Evolutionary conservation across 139 green algal species (phyloP).

Genomic region (Desmodesmus armatus): DNA sequence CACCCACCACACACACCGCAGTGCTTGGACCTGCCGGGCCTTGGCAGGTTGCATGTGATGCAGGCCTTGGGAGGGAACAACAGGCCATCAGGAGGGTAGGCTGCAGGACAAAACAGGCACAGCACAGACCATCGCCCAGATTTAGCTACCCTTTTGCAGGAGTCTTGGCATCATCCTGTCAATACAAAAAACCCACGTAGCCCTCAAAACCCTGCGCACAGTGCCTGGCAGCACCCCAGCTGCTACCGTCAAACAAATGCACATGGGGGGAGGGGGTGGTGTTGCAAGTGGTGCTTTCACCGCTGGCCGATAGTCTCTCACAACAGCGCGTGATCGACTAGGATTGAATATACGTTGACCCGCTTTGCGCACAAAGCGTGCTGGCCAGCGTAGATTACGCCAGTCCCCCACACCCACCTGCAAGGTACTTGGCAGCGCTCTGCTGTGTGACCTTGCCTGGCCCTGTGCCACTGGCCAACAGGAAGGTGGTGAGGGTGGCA

Average conservation of each 20-base stretch:
- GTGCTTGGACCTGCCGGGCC: slow-evolving; percentile 83
- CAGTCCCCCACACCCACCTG: slow-evolving; percentile 30
- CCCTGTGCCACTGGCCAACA: slow-evolving; percentile 55
- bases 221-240: too few relatives aligned
- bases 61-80: slow-evolving; percentile 52
- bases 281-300: not conserved
- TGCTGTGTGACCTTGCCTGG: slow-evolving; percentile 55
- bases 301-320: not conserved
- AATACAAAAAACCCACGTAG: too few relatives aligned
- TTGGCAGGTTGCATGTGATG: slow-evolving; percentile 65
- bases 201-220: too few relatives aligned
- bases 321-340: too few relatives aligned
- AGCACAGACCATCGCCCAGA: slow-evolving; percentile 6
- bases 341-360: too few relatives aligned
- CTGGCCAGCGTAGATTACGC: slow-evolving; percentile 43
- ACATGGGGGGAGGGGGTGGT: too few relatives aligned
- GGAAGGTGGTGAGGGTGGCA: slow-evolving; percentile 42
- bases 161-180: too few relatives aligned
- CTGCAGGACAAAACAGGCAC: slow-evolving; percentile 29
- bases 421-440: slow-evolving; percentile 30
- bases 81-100: slow-evolving; percentile 13
- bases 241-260: too few relatives aligned
- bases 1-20: slow-evolving; percentile 68
- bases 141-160: slow-evolving; percentile 44
- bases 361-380: not conserved